These are phyloP conservation scores for Psophocarpus tetragonolobus DNA, from an alignment of 306 rosid species.

Conservation along the genomic window DNA sequence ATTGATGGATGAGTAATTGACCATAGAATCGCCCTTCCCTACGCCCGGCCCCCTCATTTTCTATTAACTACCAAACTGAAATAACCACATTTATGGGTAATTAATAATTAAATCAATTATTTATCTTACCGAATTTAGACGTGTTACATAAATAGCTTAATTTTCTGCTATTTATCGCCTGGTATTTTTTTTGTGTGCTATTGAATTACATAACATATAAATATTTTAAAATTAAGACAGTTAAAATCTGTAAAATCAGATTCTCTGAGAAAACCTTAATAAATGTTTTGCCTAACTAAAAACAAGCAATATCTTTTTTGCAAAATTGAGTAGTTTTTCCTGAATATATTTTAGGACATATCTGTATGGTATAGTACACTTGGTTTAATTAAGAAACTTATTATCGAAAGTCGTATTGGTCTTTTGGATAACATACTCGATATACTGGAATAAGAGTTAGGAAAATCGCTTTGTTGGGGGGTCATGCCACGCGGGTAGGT, in stretches of 20 bases:
- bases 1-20: background rate
- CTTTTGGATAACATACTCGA: background rate
- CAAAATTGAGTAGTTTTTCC: background rate
- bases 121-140: background rate
- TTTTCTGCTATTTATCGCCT: too few species aligned
- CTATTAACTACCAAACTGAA: background rate
- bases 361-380: background rate
- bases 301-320: background rate
- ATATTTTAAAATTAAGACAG: background rate
- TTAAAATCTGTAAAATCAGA: background rate
- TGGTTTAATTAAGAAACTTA: background rate
- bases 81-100: background rate
- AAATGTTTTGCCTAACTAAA: background rate
- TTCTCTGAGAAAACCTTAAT: background rate
- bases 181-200: too few species aligned
- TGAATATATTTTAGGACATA: background rate
- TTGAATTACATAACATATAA: too few species aligned
- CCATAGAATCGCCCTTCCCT: background rate
- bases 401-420: background rate
- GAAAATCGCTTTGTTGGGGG: background rate
- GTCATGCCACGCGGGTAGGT: background rate
- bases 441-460: background rate
- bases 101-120: background rate
- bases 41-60: background rate
- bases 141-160: background rate